These are phyloP conservation scores for Haplosporangium gracile DNA, from an alignment of 192 early-diverging fungal genomes.

Conservation along the genomic window DNA sequence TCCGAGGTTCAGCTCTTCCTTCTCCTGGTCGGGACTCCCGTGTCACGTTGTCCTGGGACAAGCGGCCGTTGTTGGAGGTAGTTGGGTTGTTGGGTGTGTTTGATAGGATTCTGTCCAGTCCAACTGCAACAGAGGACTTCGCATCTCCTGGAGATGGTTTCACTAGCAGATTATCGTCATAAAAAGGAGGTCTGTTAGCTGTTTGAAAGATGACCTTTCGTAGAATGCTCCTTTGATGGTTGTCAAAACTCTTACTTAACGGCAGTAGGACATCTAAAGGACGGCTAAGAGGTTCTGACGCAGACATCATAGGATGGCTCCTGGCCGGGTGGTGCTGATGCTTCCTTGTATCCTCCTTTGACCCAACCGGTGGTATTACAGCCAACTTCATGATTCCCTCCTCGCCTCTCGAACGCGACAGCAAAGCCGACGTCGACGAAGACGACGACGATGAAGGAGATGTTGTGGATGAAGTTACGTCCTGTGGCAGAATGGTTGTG, in stretches of 20 bases:
- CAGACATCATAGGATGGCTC: conserved; percentile 30
- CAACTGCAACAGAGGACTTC: conserved; percentile 9
- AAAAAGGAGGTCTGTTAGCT: too few relatives aligned
- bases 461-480: background rate
- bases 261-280: conserved; percentile 32
- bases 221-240: background rate
- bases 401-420: background rate
- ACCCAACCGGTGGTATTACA: conserved; percentile 32
- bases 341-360: conserved; percentile 26
- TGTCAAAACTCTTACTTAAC: background rate
- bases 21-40: background rate
- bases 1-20: background rate
- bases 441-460: background rate
- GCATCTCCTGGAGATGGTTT: conserved; percentile 16
- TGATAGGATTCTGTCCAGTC: conserved; percentile 13
- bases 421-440: background rate
- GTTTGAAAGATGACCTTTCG: background rate
- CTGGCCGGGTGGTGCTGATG: conserved; percentile 32
- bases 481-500: background rate
- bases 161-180: background rate
- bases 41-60: background rate
- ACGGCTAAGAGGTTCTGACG: conserved; percentile 26
- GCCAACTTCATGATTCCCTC: conserved; percentile 42
- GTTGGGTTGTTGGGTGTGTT: background rate
- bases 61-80: background rate